Evolutionary conservation across 2,329 filamentous ascomycete species (phyloP), one percentile per base, ranked within the genome.

Genomic region (Echinosphaeria canescens): DNA sequence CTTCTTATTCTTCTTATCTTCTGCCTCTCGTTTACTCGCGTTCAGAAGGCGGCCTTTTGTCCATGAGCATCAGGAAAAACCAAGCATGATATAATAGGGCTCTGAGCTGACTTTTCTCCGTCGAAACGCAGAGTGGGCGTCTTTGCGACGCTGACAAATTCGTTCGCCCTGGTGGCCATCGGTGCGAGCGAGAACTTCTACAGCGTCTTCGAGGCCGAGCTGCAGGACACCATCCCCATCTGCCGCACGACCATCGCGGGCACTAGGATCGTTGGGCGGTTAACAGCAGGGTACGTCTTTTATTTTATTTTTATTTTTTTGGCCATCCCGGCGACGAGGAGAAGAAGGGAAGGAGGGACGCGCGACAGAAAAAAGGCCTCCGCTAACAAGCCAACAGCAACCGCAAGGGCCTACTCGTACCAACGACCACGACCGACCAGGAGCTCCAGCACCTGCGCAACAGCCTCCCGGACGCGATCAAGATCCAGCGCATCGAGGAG

Each of bases 121-220:
- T n/a, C n/a, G n/a, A n/a, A n/a, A n/a, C n/a, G n/a, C n/a, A 93
- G 84, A 58, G 79, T 98, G 47, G 88, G 88, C 49, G 88, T 95
- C 47, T 98, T 98, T 54, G 58, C 84, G 33, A 92, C 81, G 34
- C 75, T 98, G 48, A 98, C 88, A 40, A 98, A 98, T 56, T 85
- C 81, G 32, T 98, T 92, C 54, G 82, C 84, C 41, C 65, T 98
- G 42, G 81, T 93, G 41, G 84, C 85, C 36, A 70, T 92, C 38
- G 88, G 88, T 46, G 84, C 80, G 41, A 92, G 81, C 45, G 84
- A 93, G 62, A 95, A 95, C 67, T 98, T 98, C 55, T 95, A 95
- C 71, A 84, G 80, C 60, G 69, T 95, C 49, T 95, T 98, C 57
- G 88, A 98, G 62, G 75, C 85, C 35, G 88, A 98, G 59, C 66